A percentile compares a stretch with the other conserved stretches of the same genome.
These are phyloP conservation scores for Punctularia strigosozonata DNA, from an alignment of 768 basidiomycete genomes.

Conservation along the genomic window DNA sequence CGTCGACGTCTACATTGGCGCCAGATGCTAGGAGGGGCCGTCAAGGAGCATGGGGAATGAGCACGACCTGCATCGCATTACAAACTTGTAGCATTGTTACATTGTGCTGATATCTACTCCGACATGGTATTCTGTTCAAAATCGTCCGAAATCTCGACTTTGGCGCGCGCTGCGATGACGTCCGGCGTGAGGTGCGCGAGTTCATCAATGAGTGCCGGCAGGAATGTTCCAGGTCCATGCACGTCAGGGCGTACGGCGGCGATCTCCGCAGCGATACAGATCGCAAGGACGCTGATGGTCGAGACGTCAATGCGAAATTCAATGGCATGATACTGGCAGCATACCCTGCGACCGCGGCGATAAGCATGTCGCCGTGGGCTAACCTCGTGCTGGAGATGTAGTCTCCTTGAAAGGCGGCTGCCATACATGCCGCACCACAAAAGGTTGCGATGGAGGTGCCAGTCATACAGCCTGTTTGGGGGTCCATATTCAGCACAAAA, in stretches of 20 bases:
- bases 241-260: slow-evolving; percentile 43
- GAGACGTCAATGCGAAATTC: not conserved
- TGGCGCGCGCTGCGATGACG: slow-evolving; percentile 17
- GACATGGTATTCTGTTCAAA: no score
- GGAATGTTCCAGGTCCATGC: slow-evolving; percentile 51
- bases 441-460: slow-evolving; percentile 72
- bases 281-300: slow-evolving; percentile 32
- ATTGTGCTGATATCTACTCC: no score
- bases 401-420: no score
- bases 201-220: slow-evolving; percentile 56
- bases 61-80: no score
- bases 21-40: no score
- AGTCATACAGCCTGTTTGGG: slow-evolving; percentile 81
- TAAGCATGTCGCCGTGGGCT: slow-evolving; percentile 67
- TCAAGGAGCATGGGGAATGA: no score
- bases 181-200: slow-evolving; percentile 32
- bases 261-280: slow-evolving; percentile 49
- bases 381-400: no score
- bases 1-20: no score
- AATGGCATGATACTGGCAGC: slow-evolving; percentile 11
- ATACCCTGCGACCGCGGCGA: slow-evolving; percentile 69
- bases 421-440: slow-evolving; percentile 66
- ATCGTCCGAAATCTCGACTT: slow-evolving; percentile 20
- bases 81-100: no score
- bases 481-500: no score